A percentile compares a stretch with the other conserved stretches of the same genome.
Evolutionary conservation across 139 green algal species (phyloP).

Genomic region (Picochlorum sp.): DNA sequence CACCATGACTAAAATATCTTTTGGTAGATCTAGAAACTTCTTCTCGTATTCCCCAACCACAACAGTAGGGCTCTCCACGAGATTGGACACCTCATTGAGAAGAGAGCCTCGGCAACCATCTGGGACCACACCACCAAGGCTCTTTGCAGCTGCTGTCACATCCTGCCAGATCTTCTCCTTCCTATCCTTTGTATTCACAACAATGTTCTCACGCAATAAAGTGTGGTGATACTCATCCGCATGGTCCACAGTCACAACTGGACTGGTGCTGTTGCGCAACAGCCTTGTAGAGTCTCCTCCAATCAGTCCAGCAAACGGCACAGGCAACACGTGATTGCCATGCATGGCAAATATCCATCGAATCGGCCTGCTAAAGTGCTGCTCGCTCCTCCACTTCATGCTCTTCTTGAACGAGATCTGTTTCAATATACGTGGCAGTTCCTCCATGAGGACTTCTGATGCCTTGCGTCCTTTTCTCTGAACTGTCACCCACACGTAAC

Average conservation of each 20-base stretch:
- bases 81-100: slow-evolving; percentile 74
- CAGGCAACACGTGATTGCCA: slow-evolving; percentile 59
- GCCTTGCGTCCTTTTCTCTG: slow-evolving; percentile 44
- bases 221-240: slow-evolving; percentile 57
- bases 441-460: slow-evolving; percentile 61
- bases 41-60: slow-evolving; percentile 73
- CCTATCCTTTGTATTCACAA: slow-evolving; percentile 40
- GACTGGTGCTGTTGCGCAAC: slow-evolving; percentile 47
- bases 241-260: slow-evolving; percentile 17
- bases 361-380: slow-evolving; percentile 78
- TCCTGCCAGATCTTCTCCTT: slow-evolving; percentile 59
- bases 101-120: slow-evolving; percentile 46
- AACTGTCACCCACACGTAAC: slow-evolving; percentile 83
- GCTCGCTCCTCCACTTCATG: slow-evolving; percentile 79
- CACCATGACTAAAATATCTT: slow-evolving; percentile 92
- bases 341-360: slow-evolving; percentile 94
- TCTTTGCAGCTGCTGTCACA: slow-evolving; percentile 33
- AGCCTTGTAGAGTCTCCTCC: slow-evolving; percentile 46
- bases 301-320: slow-evolving; percentile 41
- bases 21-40: slow-evolving; percentile 81
- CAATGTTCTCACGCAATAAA: slow-evolving; percentile 53
- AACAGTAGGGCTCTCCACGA: slow-evolving; percentile 83
- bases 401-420: slow-evolving; percentile 75
- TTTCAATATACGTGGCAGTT: slow-evolving; percentile 64
- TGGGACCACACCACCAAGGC: slow-evolving; percentile 44